Evolutionary conservation across 305 asterid genomes (phyloP), one percentile per base, ranked within the genome.

Genomic region (Fraxinus xanthoxyloides): DNA sequence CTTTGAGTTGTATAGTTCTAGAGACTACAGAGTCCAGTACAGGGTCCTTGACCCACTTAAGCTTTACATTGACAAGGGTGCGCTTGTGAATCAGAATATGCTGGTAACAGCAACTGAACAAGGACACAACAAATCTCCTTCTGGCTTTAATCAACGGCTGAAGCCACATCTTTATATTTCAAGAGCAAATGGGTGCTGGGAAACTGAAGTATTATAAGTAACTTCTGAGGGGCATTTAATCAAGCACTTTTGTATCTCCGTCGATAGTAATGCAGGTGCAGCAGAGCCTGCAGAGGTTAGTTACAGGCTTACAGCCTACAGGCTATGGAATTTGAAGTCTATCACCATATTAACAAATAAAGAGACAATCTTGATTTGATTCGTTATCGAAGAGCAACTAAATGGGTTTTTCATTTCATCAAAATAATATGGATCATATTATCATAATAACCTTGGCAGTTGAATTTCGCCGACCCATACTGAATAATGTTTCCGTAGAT

Each of bases 11-110:
- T 80, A 91, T 77, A 31, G 86, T 86, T 31, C 85, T 83, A n/a
- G 90, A 85, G 75, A 95, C 97, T 30, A 82, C 90, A 72, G 87
- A 75, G 86, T 96, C 99, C 13, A 94, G 92, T 77, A 82, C 84
- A 54, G 87, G 26, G 83, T 96, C 97, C 76, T 93, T 96, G 2
- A 83, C 94, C 97, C 98, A 94, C 77, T 93, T 93, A 85, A 91
- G 88, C 90, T 92, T 93, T 63, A 93, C 93, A 82, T 96, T 94
- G 59, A 96, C 98, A n/a, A 96, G 93, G 73, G 79, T 90, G 5
- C 95, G 96, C 85, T 59, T 90, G 90, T 89, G 90, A 81, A 79
- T 76, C n/a, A 43, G 84, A 61, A 75, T 61, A 10, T 46, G 32
- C 21, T 85, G 89, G 81, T 84, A 90, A 40, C 81, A 70, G 82